Conservation (phyloP, 2,329 filamentous ascomycete species). For the Aspergillus sp. region DNA sequence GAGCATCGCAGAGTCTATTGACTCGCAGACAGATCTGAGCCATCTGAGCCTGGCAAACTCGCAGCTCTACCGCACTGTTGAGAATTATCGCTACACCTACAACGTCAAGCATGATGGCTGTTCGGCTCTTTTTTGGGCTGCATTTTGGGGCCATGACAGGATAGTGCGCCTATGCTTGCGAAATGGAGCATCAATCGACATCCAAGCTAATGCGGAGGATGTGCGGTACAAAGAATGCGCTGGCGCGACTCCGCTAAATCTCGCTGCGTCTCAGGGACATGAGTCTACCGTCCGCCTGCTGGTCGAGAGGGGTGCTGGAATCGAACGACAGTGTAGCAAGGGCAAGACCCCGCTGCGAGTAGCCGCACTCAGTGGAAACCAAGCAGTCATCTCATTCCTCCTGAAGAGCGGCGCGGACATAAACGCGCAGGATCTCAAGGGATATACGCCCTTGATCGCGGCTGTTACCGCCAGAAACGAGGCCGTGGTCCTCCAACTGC, state of each 20-base stretch:
- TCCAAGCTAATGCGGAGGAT: not conserved
- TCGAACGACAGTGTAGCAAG: not conserved
- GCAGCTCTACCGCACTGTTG: not conserved
- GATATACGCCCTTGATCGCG: not conserved
- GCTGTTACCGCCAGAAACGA: not conserved
- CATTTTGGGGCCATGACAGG: not conserved
- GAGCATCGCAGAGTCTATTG: not conserved
- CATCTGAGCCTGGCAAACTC: not conserved
- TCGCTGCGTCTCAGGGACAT: not conserved
- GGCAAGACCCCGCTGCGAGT: not conserved
- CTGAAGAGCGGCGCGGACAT: not conserved
- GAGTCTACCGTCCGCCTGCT: not conserved
- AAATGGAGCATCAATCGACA: not conserved
- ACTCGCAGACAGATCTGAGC: not conserved
- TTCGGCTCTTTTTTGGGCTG: not conserved
- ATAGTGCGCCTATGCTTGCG: not conserved
- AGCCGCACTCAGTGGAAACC: not conserved
- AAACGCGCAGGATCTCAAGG: not conserved
- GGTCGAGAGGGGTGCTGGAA: not conserved
- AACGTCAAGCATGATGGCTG: not conserved
- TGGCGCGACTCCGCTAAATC: not conserved
- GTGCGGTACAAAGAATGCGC: not conserved
- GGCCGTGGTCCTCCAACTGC: not conserved
- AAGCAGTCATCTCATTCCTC: not conserved
- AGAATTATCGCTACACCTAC: not conserved